Evolutionary conservation across 2,329 filamentous ascomycete species (phyloP).

Genomic region (Pseudogymnoascus sp.): DNA sequence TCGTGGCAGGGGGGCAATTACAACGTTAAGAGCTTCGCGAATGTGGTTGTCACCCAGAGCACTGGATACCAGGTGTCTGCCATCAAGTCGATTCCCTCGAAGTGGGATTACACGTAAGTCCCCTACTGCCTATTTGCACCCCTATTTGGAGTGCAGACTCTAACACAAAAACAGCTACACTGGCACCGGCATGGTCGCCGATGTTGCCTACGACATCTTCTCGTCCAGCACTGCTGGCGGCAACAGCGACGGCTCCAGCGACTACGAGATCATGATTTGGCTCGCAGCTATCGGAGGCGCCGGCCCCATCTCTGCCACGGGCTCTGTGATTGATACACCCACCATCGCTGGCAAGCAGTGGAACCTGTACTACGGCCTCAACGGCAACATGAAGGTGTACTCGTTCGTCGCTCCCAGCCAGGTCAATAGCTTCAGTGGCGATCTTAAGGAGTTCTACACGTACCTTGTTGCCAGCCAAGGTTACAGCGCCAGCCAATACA

Average conservation of each 20-base stretch:
- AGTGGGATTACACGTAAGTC: slow-evolving; percentile 34
- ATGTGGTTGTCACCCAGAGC: slow-evolving; percentile 26
- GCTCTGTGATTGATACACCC: slow-evolving; percentile 45
- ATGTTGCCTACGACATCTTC: slow-evolving; percentile 59
- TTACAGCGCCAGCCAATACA: slow-evolving; percentile 42
- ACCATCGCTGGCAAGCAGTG: slow-evolving; percentile 48
- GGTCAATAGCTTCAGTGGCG: slow-evolving; percentile 47
- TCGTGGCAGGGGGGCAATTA: slow-evolving; percentile 30
- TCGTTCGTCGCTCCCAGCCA: slow-evolving; percentile 46
- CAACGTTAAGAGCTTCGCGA: slow-evolving; percentile 25
- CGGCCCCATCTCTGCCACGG: slow-evolving; percentile 48
- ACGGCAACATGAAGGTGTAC: slow-evolving; percentile 53
- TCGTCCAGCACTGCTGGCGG: slow-evolving; percentile 37
- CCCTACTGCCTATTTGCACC: neutral
- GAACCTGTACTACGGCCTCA: slow-evolving; percentile 54
- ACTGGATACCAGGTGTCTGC: slow-evolving; percentile 30
- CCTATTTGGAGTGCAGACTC: neutral
- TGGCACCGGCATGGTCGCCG: slow-evolving; percentile 42
- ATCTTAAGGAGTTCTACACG: slow-evolving; percentile 50
- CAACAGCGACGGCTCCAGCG: slow-evolving; percentile 33
- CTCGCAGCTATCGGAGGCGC: slow-evolving; percentile 48
- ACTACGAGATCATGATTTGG: slow-evolving; percentile 64
- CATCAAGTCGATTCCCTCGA: slow-evolving; percentile 32
- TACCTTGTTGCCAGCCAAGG: slow-evolving; percentile 46
- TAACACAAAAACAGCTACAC: slow-evolving; percentile 34